These are phyloP conservation scores for Schwanniomyces etchellsii DNA, from an alignment of 1,139 yeast species.

Conservation along the genomic window DNA sequence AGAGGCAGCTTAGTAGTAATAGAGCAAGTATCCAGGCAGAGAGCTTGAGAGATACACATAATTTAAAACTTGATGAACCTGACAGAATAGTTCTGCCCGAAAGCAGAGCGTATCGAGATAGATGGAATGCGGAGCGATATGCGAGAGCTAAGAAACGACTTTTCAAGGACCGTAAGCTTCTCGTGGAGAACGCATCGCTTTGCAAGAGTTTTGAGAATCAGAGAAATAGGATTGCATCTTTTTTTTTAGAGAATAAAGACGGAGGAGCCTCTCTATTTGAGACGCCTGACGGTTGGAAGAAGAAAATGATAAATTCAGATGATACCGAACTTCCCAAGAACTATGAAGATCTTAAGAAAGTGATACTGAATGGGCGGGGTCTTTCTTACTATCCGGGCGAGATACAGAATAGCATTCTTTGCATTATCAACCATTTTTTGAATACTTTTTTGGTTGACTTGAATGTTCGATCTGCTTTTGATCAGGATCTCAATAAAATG, in stretches of 20 bases:
- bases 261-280: not conserved
- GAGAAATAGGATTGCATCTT: not conserved
- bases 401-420: constrained; percentile 16
- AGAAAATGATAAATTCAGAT: not conserved
- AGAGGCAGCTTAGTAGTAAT: no score
- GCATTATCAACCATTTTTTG: constrained; percentile 11
- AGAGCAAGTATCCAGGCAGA: no score
- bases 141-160: not conserved
- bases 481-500: constrained; percentile 7
- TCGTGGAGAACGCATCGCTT: not conserved
- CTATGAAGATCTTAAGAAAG: constrained; percentile 3
- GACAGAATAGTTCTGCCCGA: no score
- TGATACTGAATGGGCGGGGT: constrained; percentile 2
- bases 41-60: no score
- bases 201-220: not conserved
- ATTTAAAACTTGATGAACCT: no score
- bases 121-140: no score
- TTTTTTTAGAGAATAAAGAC: not conserved
- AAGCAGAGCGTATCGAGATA: no score
- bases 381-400: constrained; percentile 13
- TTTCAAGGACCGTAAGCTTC: not conserved
- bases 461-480: constrained; percentile 15
- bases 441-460: constrained; percentile 22
- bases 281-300: not conserved
- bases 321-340: not conserved